phyloP scores from a whole-genome alignment of 805 yeast species.

The Yarrowia sp. region DNA sequence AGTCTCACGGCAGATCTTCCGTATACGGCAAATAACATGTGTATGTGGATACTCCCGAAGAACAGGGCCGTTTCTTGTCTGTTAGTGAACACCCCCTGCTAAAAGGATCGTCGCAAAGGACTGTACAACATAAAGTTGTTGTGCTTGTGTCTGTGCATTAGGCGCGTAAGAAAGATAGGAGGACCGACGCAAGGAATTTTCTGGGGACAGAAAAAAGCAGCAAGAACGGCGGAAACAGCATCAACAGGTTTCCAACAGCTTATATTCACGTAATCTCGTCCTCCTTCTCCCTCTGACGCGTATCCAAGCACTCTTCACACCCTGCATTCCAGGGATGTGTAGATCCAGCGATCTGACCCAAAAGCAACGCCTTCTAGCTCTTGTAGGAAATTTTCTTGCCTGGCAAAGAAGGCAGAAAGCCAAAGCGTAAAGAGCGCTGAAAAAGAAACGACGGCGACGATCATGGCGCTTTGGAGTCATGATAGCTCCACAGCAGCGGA shows the following conservation, averaged over 20 bases:
- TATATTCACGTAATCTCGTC: background rate
- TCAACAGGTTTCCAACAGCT: too few species aligned
- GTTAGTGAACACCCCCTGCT: conserved; percentile 13
- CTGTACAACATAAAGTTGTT: conserved; percentile 26
- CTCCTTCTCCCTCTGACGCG: background rate
- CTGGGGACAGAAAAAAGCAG: background rate
- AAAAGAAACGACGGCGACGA: conserved; percentile 3
- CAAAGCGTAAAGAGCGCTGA: background rate
- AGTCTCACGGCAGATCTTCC: background rate
- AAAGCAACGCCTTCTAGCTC: conserved; percentile 13
- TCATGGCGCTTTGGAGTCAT: background rate
- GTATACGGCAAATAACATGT: background rate
- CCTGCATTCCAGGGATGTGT: conserved; percentile 36
- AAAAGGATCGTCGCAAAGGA: background rate
- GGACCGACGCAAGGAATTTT: background rate
- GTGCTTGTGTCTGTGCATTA: conserved; percentile 5
- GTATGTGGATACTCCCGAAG: background rate
- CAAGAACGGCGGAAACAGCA: background rate
- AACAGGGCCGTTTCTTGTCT: background rate
- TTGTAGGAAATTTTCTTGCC: conserved; percentile 2
- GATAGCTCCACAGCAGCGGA: background rate
- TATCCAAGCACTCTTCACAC: background rate
- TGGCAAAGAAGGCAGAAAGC: too few species aligned
- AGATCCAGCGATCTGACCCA: conserved; percentile 33
- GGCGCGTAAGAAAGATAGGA: conserved; percentile 30